These are phyloP conservation scores for Pleurotus pulmonarius DNA, from an alignment of 768 basidiomycete species.

Conservation along the genomic window DNA sequence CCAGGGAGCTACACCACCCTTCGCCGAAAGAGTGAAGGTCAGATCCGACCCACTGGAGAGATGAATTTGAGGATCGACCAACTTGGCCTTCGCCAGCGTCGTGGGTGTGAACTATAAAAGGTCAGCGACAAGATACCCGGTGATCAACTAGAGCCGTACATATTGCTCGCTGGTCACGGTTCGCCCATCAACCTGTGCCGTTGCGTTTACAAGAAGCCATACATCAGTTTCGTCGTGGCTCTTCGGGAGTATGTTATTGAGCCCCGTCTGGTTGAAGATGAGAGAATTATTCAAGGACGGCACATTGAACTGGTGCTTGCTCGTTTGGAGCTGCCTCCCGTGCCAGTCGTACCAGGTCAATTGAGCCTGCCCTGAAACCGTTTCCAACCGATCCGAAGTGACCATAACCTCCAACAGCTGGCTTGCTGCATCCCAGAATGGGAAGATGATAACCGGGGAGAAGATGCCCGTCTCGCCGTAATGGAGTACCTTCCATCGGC, in stretches of 20 bases:
- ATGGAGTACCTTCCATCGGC: constrained; percentile 57
- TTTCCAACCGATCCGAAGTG: constrained; percentile 49
- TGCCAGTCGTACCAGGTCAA: constrained; percentile 59
- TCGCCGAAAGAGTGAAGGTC: constrained; percentile 49
- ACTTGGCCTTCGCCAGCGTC: constrained; percentile 39
- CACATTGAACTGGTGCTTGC: constrained; percentile 33
- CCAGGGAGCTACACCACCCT: constrained; percentile 52
- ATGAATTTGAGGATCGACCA: constrained; percentile 47
- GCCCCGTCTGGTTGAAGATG: constrained; percentile 34
- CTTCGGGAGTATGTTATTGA: constrained; percentile 41
- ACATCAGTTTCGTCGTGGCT: constrained; percentile 38
- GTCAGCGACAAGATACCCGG: no score
- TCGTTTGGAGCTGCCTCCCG: constrained; percentile 36
- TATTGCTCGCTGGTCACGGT: constrained; percentile 49
- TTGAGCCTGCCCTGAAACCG: constrained; percentile 40
- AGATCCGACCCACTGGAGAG: constrained; percentile 27
- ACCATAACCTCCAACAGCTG: constrained; percentile 44
- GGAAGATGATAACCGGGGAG: constrained; percentile 45
- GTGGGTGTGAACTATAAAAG: constrained; percentile 45
- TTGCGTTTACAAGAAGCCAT: constrained; percentile 49
- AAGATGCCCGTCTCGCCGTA: constrained; percentile 44
- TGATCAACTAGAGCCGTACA: constrained; percentile 24
- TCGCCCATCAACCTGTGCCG: constrained; percentile 35
- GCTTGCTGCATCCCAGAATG: constrained; percentile 52
- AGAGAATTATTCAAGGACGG: constrained; percentile 50